Conservation (phyloP, 139 green algal species). For the Tetradesmus obliquus region DNA sequence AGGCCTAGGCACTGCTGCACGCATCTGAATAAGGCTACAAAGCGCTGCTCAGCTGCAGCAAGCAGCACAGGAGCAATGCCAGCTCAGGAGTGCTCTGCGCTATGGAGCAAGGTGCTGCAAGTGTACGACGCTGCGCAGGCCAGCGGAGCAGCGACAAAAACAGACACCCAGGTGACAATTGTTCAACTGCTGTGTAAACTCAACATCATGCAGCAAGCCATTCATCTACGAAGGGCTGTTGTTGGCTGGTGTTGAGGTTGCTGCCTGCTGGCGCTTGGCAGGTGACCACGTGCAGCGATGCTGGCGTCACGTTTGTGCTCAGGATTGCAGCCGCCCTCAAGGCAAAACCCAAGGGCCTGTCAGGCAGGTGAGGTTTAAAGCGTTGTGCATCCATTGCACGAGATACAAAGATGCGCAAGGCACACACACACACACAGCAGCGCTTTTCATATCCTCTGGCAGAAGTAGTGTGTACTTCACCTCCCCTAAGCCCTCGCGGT, state of each 20-base stretch:
- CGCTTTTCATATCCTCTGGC: too few species aligned
- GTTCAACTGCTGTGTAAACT: background rate
- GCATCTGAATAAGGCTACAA: background rate
- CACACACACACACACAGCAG: too few species aligned
- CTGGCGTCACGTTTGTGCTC: slow-evolving; percentile 64
- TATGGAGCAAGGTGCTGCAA: background rate
- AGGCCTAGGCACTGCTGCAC: background rate
- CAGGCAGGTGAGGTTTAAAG: background rate
- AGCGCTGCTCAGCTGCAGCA: background rate
- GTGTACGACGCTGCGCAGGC: slow-evolving; percentile 38
- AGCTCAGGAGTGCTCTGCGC: background rate
- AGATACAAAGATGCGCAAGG: background rate
- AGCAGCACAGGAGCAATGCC: background rate
- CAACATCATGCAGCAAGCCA: background rate
- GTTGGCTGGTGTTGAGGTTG: background rate
- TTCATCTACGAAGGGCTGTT: too few species aligned
- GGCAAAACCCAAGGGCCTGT: slow-evolving; percentile 73
- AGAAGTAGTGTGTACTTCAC: too few species aligned
- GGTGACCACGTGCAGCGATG: background rate
- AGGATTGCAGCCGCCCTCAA: slow-evolving; percentile 70
- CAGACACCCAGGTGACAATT: slow-evolving; percentile 24
- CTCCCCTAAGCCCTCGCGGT: too few species aligned
- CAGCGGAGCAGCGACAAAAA: slow-evolving; percentile 41
- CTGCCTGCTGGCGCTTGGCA: background rate
- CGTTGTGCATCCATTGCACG: background rate